Percentiles rank a stretch among this genome's conserved stretches.
Conservation (phyloP, 1,284 basidiomycete species). For the Leccinum colubrinum region DNA sequence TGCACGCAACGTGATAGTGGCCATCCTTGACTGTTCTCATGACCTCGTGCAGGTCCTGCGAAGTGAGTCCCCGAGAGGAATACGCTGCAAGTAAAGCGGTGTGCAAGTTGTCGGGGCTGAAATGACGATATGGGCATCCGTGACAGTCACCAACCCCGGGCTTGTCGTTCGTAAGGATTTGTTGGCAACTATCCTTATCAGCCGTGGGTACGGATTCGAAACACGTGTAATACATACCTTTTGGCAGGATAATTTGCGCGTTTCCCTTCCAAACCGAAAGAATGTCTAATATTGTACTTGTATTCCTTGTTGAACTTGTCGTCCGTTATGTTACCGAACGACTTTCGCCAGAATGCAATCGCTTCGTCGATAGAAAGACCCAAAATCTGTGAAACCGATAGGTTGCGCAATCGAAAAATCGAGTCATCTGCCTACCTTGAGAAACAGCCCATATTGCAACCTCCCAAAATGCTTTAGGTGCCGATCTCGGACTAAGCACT, state of each 20-base stretch:
- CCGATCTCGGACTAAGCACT: constrained; percentile 71
- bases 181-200: constrained; percentile 71
- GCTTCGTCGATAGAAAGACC: constrained; percentile 96
- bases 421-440: constrained; percentile 67
- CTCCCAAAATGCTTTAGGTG: constrained; percentile 95
- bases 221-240: constrained; percentile 49
- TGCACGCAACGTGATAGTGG: constrained; percentile 97
- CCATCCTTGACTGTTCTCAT: constrained; percentile 76
- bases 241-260: constrained; percentile 94
- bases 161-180: constrained; percentile 80
- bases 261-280: constrained; percentile 92
- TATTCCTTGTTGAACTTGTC: constrained; percentile 99
- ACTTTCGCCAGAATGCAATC: constrained; percentile 89
- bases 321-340: constrained; percentile 80
- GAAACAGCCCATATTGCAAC: constrained; percentile 90
- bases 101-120: constrained; percentile 82
- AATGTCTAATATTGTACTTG: constrained; percentile 96
- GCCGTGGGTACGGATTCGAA: background rate
- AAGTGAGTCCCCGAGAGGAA: constrained; percentile 59
- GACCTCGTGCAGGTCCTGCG: constrained; percentile 83
- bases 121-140: constrained; percentile 96
- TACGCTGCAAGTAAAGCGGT: constrained; percentile 78
- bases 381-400: constrained; percentile 59
- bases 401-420: background rate
- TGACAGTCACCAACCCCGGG: constrained; percentile 76